Evolutionary conservation across 805 yeast species (phyloP), one percentile per base, ranked within the genome.

Genomic region (Metschnikowia dekortorum): DNA sequence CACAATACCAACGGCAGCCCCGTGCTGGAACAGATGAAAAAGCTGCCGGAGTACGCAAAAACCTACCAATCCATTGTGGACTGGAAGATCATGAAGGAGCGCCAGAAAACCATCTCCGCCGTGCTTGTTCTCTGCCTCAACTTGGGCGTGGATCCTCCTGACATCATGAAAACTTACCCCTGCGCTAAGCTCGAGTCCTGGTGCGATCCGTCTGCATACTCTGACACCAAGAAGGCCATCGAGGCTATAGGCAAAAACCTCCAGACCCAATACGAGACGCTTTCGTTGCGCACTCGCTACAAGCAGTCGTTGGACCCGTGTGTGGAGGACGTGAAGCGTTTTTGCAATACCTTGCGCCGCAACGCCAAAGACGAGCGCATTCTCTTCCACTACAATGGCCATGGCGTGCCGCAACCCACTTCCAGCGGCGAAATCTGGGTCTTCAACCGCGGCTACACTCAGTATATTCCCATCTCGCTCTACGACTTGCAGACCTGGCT

Each of bases 351-450:
- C 0, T 71, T 94, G 52, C 75, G 99, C 57, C 77, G 97, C 49
- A 86, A 87, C 51, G 96, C 97, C 2, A 89, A 91, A 62, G 97
- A 92, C 54, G 98, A 92, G 64, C 76, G 99, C 52, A 87, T 92
- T 8, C 66, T 94, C 48, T 92, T 94, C 66, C 98, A 94, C 65
- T 94, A 94, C 66, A 94, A 94, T 60, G 99, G 99, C 6, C 99
- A 94, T 64, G 99, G 99, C 26, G 99, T 94, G 1, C 99, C 99
- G 0, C 89, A 89, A 60, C 98, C 99, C 0, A 94, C 99, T 0
- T 83, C 89, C 34, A 82, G 91, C 42, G 99, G 99, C 26, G 99
- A 94, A 63, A 89, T 94, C 29, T 94, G 99, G 99, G 98, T 94
- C 9, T 94, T 94, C 72, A 94, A 94, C 67, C 75, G 97, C 57